Evolutionary conservation across 176 grass and related monocot species (phyloP), one percentile per base, ranked within the genome.

Genomic region (Phoenix dactylifera): DNA sequence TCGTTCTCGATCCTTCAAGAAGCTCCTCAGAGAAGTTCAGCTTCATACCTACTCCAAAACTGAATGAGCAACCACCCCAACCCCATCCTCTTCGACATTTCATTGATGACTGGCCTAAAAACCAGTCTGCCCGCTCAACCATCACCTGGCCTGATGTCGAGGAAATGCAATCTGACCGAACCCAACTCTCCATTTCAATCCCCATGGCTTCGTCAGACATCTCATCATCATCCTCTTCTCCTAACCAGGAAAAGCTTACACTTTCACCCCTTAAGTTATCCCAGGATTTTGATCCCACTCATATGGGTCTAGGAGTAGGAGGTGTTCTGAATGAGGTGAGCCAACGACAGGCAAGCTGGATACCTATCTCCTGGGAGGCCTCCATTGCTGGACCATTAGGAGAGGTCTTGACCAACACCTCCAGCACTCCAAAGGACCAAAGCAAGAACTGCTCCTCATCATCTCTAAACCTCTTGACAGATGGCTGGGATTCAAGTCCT

Each of bases 351-450:
- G 51, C 15, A n/a, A 52, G 51, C 55, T 48, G 25, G 50, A 24
- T 63, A n/a, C 59, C 70, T 3, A 63, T 63, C 19, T 55, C 59
- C 7, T 73, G 70, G 70, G 70, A 63, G 28, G 24, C 59, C 61
- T 81, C 82, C 0, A 78, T 89, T 68, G 87, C 84, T 0, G 94
- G 94, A 3, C 94, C 94, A 10, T 71, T 98, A 16, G 94, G 94
- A 0, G 94, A 98, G 67, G 94, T 81, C 32, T 57, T 98, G 48
- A 80, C 17, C 64, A 90, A 83, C 57, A 80, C 72, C 30, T 72
- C 65, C 0, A 79, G 48, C 7, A 29, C 24, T 1, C n/a, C 57
- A 48, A 77, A 76, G 63, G 74, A 69, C 51, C 74, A 62, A 54
- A 25, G 16, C 58, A 60, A 60, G 26, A 60, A 60, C 26, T 60